Base-by-base conservation (phyloP, 495 filamentous ascomycete genomes). In the Xylaria nigripes region DNA sequence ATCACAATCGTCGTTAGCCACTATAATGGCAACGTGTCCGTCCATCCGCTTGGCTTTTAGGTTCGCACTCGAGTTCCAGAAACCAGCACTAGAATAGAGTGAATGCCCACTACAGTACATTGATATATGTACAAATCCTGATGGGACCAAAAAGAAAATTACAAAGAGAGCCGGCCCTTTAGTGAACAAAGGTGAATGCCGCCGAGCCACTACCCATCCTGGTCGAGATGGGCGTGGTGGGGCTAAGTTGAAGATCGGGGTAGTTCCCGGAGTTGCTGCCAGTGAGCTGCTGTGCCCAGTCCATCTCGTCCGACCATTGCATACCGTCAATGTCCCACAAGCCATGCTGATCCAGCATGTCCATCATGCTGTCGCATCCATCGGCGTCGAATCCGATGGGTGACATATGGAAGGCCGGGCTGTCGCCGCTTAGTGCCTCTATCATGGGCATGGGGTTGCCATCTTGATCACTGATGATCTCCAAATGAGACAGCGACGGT, bases 321-420 rank as follows among this genome's bases (percentile, higher is more conserved):
- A 76, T 74, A 60, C 72, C 78, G 57, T 81, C 78, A 1, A 81
- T 62, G 59, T 81, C 76, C 78, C 78, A 81, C 9, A 80, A 65
- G 19, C 74, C 72, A 47, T 76, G 74, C 58, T 78, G 73, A 57
- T 80, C 75, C 18, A 80, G 63, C 61, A 79, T 67, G 56, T 70
- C 70, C 69, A 77, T 73, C 69, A 80, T 75, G 56, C 72, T 76
- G 15, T 76, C 61, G 48, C 74, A 76, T 32, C 73, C 76, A 46
- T 75, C 68, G 15, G 75, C 72, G 60, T 76, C 76, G 13, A 76
- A 68, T 7, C 72, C 73, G 49, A 76, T 77, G 44, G 75, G 73
- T 30, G 65, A 70, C 75, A 76, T 76, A 62, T 76, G 72, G 4
- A 76, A 44, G 8, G 70, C 60, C 6, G 59, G 58, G 38, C 56